A percentile compares a stretch with the other conserved stretches of the same genome.
These are phyloP conservation scores for Gossypium ekmanianum DNA, from an alignment of 345 rosid genomes.

Conservation along the genomic window DNA sequence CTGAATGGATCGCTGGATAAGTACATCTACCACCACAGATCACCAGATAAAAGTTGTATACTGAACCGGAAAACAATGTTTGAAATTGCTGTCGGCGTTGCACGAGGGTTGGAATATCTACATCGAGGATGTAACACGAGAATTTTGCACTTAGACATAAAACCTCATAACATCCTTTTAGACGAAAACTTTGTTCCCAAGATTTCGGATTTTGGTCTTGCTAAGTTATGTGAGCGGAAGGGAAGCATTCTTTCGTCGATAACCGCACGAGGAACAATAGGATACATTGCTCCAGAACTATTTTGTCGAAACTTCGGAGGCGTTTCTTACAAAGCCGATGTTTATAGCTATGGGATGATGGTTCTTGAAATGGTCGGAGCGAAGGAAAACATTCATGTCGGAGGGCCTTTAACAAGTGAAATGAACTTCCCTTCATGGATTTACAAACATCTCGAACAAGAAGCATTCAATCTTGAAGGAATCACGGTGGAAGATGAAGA, in stretches of 20 bases:
- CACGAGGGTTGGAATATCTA: conserved; percentile 49
- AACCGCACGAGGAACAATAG: conserved; percentile 37
- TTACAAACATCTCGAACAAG: conserved; percentile 27
- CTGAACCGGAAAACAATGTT: conserved; percentile 19
- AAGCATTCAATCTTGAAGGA: background rate
- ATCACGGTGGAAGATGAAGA: conserved; percentile 21
- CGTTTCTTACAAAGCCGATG: conserved; percentile 43
- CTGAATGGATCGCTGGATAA: conserved; percentile 17
- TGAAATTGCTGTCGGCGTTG: conserved; percentile 30
- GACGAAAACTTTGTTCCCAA: conserved; percentile 36
- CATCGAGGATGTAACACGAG: conserved; percentile 49
- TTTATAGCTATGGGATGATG: conserved; percentile 53
- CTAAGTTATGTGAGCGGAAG: conserved; percentile 34
- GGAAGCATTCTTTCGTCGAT: conserved; percentile 33
- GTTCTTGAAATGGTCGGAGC: conserved; percentile 39
- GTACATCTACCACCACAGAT: background rate
- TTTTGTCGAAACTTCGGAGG: conserved; percentile 23
- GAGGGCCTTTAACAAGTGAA: conserved; percentile 24
- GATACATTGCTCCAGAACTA: conserved; percentile 51
- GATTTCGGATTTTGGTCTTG: conserved; percentile 52
- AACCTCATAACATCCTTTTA: conserved; percentile 45
- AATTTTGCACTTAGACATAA: conserved; percentile 49
- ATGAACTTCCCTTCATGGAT: conserved; percentile 37
- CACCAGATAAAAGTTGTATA: background rate
- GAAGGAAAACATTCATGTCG: conserved; percentile 12